Percentiles rank a stretch among this genome's conserved stretches.
These are phyloP conservation scores for Penicillium sp. DNA, from an alignment of 2,329 filamentous ascomycete genomes.

Conservation along the genomic window DNA sequence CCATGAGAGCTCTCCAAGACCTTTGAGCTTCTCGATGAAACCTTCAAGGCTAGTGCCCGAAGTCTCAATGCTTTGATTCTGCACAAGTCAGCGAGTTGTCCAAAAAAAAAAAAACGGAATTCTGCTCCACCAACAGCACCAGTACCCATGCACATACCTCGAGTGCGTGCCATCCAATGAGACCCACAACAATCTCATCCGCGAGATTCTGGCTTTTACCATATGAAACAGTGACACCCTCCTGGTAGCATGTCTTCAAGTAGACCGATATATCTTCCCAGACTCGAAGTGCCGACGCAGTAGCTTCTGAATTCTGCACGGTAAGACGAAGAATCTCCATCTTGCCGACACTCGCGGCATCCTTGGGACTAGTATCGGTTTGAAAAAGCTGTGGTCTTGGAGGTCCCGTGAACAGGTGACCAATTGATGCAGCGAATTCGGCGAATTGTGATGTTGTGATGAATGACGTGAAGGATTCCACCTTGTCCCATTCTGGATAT, in stretches of 20 bases:
- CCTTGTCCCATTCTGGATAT: conserved; percentile 5
- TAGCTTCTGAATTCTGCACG: background rate
- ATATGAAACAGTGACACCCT: background rate
- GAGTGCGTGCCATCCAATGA: background rate
- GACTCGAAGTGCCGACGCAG: background rate
- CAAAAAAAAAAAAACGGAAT: no score
- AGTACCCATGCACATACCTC: background rate
- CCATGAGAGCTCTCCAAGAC: background rate
- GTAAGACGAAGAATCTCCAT: conserved; percentile 7
- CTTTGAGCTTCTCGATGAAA: background rate
- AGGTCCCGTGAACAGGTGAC: conserved; percentile 4
- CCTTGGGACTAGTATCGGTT: conserved; percentile 2
- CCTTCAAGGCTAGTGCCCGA: background rate
- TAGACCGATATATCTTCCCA: background rate
- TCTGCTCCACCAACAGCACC: no score
- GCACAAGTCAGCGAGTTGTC: no score
- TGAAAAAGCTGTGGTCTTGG: conserved; percentile 7
- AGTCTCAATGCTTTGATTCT: no score
- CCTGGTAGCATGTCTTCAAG: background rate
- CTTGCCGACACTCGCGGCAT: background rate
- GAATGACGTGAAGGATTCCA: conserved; percentile 5
- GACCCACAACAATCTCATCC: conserved; percentile 1
- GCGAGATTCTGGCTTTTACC: conserved; percentile 8
- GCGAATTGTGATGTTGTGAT: conserved; percentile 4
- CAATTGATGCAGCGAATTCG: conserved; percentile 1